Evolutionary conservation across 2,329 filamentous ascomycete species (phyloP).

Genomic region (Dendryphion nanum): DNA sequence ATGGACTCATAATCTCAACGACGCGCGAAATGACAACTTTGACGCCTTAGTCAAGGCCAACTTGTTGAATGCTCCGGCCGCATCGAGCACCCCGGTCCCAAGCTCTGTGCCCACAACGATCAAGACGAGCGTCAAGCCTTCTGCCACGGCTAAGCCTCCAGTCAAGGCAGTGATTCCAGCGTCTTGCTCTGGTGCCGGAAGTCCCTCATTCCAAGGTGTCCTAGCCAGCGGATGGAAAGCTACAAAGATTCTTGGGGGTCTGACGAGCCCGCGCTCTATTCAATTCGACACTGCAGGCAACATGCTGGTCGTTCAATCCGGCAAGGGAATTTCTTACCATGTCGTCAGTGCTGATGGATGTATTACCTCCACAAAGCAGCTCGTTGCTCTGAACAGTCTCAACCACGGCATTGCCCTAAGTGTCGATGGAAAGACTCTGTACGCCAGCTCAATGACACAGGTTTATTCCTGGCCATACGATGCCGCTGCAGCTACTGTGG

Average conservation of each 20-base stretch:
- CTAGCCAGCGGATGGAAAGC: conserved; percentile 33
- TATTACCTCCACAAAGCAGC: conserved; percentile 29
- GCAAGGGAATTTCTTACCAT: conserved; percentile 34
- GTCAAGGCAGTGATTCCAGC: conserved; percentile 25
- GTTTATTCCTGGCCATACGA: conserved; percentile 67
- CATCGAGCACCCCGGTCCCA: conserved; percentile 9
- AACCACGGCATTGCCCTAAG: conserved; percentile 54
- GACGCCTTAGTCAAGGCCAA: conserved; percentile 29
- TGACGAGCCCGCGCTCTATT: conserved; percentile 31
- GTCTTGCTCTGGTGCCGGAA: conserved; percentile 28
- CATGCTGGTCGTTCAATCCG: conserved; percentile 34
- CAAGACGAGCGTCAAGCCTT: conserved; percentile 18
- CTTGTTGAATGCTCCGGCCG: conserved; percentile 24
- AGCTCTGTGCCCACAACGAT: conserved; percentile 13
- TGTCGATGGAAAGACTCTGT: conserved; percentile 48
- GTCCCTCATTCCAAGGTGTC: conserved; percentile 18
- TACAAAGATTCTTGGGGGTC: conserved; percentile 28
- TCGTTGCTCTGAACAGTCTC: conserved; percentile 33
- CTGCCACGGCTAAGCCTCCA: conserved; percentile 14
- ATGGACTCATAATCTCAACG: conserved; percentile 32
- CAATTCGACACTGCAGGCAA: conserved; percentile 31
- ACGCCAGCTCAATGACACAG: conserved; percentile 55
- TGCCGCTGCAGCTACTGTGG: conserved; percentile 46
- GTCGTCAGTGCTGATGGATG: conserved; percentile 28
- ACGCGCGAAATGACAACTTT: conserved; percentile 31